Base-by-base conservation (phyloP, 768 basidiomycete genomes). In the Lentinula sp. region DNA sequence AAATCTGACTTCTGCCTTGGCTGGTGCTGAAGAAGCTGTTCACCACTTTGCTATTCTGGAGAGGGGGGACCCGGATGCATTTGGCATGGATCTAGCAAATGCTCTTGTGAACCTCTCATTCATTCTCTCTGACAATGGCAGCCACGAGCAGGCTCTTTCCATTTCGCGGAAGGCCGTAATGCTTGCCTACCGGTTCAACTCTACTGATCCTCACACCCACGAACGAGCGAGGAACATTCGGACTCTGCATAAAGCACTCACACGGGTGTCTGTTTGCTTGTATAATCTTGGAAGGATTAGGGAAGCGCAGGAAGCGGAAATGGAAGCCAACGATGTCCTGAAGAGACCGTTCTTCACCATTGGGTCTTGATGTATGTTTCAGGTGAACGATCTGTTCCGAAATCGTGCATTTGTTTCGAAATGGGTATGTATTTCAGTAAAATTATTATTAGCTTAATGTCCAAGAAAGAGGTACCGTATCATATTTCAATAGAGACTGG, bases 81-180 rank as follows among this genome's bases (percentile, higher is more conserved):
- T 42, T 23, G 50, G 49, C 10, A 60, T 60, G 59, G 59, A 62
- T n/a, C 33, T 62, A 23, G 55, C 56, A 10, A 62, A 62, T 36
- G 61, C 61, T 23, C 20, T 54, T 10, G 23, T 62, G 0, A 62
- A 62, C 46, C 57, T 62, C 5, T 62, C 61, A 2, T 62, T 58
- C 46, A 58, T 62, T 58, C 61, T 58, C 9, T 48, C 56, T 15
- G 61, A 62, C 23, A 28, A 23, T 32, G 61, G 36, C 9, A 57
- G 37, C 32, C 18, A 58, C 28, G 61, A 58, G 37, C 42, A 58
- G 13, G 61, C 61, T 4, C 41, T 62, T n/a, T 48, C 23, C 10
- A 43, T 52, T n/a, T 32, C 61, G 8, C 43, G 56, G 23, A 49
- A 50, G 32, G 61, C 55, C 10, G 61, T 62, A n/a, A 57, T 52